Evolutionary conservation across 345 rosid species (phyloP), one percentile per base, ranked within the genome.

Genomic region (Salix udensis): DNA sequence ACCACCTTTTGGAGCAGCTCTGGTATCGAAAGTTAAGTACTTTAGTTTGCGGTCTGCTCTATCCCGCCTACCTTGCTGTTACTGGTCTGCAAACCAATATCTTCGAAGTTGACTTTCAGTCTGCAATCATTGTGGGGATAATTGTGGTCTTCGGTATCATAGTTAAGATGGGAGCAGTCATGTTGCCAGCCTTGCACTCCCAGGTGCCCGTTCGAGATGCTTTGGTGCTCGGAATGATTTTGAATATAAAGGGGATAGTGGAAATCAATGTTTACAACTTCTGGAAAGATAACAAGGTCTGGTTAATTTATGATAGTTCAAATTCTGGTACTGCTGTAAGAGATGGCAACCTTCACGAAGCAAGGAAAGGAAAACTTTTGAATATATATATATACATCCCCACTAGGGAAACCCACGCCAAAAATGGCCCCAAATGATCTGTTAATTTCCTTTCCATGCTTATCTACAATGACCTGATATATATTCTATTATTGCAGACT

Each of bases 231-330:
- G 70, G 39, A 1, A 67, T 75, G 28, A 67, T 75, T 10, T 23
- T 67, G 66, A 66, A 55, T 67, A 15, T 31, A 3, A 75, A 75
- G 36, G 78, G 78, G 52, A 67, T 75, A 8, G 50, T 53, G 5
- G 66, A 75, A 23, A 11, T 75, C 15, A 31, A 65, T 0, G 18
- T 75, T 50, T 75, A 37, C 50, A 75, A 66, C 19, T 36, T 67
- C 18, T 75, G 78, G 78, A 75, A n/a, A 52, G 72, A 52, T 19
- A 26, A 21, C 65, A 37, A 53, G 78, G 78, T 75, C 34, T 44
- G 72, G 3, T 23, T 9, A 42, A 34, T 13, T 40, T 40, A 12
- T 10, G 44, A 40, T 40, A 40, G 44, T 40, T 40, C 12, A 40
- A 40, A 40, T 40, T 40, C 13, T 40, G 44, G 13, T 40, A 40